A percentile compares a stretch with the other conserved stretches of the same genome.
Evolutionary conservation across 2,329 filamentous ascomycete genomes (phyloP).

Genomic region (Harringtonia aguacate): DNA sequence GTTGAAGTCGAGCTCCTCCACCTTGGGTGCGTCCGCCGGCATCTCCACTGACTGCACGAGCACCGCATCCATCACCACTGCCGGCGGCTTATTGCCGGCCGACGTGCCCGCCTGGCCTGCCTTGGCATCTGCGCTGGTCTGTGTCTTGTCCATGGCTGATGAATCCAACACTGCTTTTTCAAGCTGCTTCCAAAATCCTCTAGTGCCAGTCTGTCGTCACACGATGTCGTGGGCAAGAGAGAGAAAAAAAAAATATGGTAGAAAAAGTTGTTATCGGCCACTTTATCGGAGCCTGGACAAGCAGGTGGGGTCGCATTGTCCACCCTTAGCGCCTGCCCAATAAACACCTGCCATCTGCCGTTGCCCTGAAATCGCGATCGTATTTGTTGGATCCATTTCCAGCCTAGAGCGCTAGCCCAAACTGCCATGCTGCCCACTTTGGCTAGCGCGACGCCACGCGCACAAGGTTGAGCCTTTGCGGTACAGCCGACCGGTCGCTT

Average conservation of each 20-base stretch:
- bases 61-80: constrained; percentile 66
- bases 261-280: too few relatives aligned
- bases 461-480: too few relatives aligned
- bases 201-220: too few relatives aligned
- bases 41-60: constrained; percentile 75
- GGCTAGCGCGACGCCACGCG: neutral
- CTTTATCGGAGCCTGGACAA: too few relatives aligned
- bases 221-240: too few relatives aligned
- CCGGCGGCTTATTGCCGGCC: constrained; percentile 35
- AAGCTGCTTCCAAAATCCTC: too few relatives aligned
- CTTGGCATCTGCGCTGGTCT: neutral
- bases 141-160: neutral
- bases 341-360: too few relatives aligned
- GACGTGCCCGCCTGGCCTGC: neutral
- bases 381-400: too few relatives aligned
- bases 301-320: too few relatives aligned
- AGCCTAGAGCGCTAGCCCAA: neutral
- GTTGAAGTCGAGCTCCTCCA: constrained; percentile 90
- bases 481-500: neutral
- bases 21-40: constrained; percentile 65
- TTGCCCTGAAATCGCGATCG: too few relatives aligned
- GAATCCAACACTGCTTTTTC: neutral
- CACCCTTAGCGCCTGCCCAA: too few relatives aligned
- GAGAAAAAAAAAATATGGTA: too few relatives aligned
- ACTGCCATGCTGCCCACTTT: neutral